Evolutionary conservation across 1,284 basidiomycete species (phyloP), one percentile per base, ranked within the genome.

Genomic region (Pulchroboletus neoregius): DNA sequence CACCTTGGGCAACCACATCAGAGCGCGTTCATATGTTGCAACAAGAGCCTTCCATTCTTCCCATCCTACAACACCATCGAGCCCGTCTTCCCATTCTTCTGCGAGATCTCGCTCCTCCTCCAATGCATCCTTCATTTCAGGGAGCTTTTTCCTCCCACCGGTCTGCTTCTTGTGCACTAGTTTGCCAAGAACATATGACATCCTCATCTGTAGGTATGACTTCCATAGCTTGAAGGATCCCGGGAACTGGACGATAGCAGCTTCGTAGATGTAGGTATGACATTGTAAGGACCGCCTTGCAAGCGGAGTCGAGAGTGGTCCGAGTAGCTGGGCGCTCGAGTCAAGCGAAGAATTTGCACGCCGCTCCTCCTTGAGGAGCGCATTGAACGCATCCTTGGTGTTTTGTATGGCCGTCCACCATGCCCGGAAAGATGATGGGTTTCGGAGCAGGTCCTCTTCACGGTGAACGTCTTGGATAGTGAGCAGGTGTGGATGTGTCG

Each of bases 161-260:
- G 87, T 78, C 47, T 80, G 78, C 68, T 91, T 91, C 67, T 83
- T 84, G 40, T 82, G 71, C 9, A 79, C 67, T 11, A 70, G 73
- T 53, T 76, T 87, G 0, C 95, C 96, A 3, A 96, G 74, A 2
- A 99, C 89, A 67, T 87, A 97, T 2, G 79, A 76, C 74, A 91
- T 87, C 20, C 96, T 80, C 65, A 86, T 82, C 40, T 78, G 76
- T 37, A 98, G 75, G 67, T 99, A 99, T 0, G 88, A 81, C 61
- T 91, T 92, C 96, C 96, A 99, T 39, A 99, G 72, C 63, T 94
- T 93, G 79, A 91, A 99, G 11, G 86, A 91, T 13, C 79, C 81
- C 0, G 95, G 89, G 60, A 97, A 97, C 51, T 94, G 81, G 5
- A 73, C 79, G 12, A 99, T 75, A 0, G 94, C 94, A 27, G 92